Evolutionary conservation across 768 basidiomycete species (phyloP), one percentile per base, ranked within the genome.

Genomic region (Amanita thiersii): DNA sequence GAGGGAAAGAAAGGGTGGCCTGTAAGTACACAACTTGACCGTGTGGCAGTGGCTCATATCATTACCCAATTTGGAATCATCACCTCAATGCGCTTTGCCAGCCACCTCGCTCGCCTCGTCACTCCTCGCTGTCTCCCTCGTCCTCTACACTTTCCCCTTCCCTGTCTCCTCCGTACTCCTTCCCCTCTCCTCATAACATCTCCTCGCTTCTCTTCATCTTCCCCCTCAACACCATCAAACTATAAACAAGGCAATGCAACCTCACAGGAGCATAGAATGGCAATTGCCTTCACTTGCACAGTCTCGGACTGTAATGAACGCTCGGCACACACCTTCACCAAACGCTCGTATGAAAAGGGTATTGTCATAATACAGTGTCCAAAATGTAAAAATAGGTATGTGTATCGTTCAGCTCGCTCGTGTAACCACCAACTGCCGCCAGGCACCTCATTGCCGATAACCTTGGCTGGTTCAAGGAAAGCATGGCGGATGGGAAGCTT

Each of bases 311-410:
- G 93, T 52, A 70, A 70, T 7, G 59, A 66, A 45, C 81, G 94
- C 2, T 93, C 89, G 6, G 81, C 87, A 4, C 93, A 97, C 52
- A 73, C 86, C 47, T 97, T 98, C 58, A 74, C 87, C 4, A 83
- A 79, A 56, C 73, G 79, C 33, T 76, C 88, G 14, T 99, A 99
- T 60, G 75, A 85, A 56, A 75, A 71, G 33, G 94, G 94, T 0
- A 80, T 97, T 39, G 93, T 98, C 2, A 67, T 99, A 19, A 76
- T 96, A 1, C 76, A 92, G 56, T 99, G 94, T 63, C 92, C 93
- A 1, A 75, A 74, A 10, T 99, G 94, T 58, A 79, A 85, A 52
- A 89, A 86, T 52, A 67, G 93, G 86, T 90, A 55, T 40, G 79
- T 61, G 46, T 17, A 19, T 31, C 40, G 43, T 40, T 25, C n/a